Evolutionary conservation across 768 basidiomycete genomes (phyloP).

Genomic region (Boletus rubropictus): DNA sequence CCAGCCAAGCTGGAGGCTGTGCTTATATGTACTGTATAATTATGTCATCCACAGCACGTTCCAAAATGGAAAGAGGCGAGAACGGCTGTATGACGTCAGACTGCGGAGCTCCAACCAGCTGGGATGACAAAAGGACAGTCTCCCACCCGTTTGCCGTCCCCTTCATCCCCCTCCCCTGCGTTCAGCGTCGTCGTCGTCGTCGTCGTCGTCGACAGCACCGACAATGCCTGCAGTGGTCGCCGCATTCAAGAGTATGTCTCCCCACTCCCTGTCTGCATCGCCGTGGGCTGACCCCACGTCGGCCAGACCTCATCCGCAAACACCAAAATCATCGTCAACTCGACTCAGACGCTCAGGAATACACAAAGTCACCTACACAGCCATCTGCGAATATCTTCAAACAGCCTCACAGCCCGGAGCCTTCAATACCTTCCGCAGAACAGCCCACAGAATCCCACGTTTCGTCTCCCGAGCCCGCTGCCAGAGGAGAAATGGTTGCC

Average conservation of each 20-base stretch:
- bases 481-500: constrained; percentile 37
- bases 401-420: constrained; percentile 35
- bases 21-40: background rate
- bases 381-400: constrained; percentile 24
- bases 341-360: constrained; percentile 29
- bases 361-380: constrained; percentile 13
- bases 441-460: constrained; percentile 31
- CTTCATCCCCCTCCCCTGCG: background rate
- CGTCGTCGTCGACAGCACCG: constrained; percentile 5
- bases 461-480: constrained; percentile 15
- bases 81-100: constrained; percentile 28
- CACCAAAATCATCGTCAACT: constrained; percentile 61
- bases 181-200: background rate
- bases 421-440: constrained; percentile 31
- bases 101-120: constrained; percentile 30
- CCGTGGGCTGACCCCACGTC: constrained; percentile 17
- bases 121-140: constrained; percentile 28
- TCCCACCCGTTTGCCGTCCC: constrained; percentile 2
- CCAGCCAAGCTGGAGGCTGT: background rate
- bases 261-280: constrained; percentile 1
- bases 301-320: constrained; percentile 64
- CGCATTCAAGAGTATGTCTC: constrained; percentile 75
- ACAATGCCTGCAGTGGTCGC: constrained; percentile 73
- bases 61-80: constrained; percentile 9
- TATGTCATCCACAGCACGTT: background rate